These are phyloP conservation scores for Huiozyma sinensis DNA, from an alignment of 805 yeast species.

Conservation along the genomic window DNA sequence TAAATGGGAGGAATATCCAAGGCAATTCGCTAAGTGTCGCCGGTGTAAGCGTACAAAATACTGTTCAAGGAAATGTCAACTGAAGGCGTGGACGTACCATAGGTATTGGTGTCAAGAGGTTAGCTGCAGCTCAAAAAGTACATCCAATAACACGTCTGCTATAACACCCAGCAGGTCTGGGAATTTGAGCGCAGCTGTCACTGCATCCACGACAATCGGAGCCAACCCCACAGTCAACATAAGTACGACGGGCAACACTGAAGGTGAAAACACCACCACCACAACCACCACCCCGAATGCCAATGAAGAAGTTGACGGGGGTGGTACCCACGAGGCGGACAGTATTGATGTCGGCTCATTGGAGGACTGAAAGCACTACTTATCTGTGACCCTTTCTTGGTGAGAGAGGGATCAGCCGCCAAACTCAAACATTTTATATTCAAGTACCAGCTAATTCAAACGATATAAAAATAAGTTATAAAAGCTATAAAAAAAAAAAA, in stretches of 20 bases:
- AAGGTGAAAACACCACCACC: neutral
- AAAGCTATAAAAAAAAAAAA: neutral
- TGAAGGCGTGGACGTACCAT: constrained; percentile 86
- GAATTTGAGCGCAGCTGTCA: neutral
- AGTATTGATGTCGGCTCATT: too few species aligned
- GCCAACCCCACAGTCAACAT: too few species aligned
- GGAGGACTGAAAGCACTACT: too few species aligned
- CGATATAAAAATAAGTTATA: constrained; percentile 3
- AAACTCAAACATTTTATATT: neutral
- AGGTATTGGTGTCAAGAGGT: constrained; percentile 80
- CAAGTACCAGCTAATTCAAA: constrained; percentile 30
- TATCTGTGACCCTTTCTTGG: too few species aligned
- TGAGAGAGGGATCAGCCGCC: too few species aligned
- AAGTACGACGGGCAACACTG: neutral
- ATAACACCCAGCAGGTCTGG: too few species aligned
- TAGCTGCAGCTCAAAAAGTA: constrained; percentile 20
- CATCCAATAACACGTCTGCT: constrained; percentile 7
- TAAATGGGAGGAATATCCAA: constrained; percentile 81
- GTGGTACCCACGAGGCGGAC: too few species aligned
- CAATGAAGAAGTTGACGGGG: too few species aligned
- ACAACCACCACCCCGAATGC: neutral
- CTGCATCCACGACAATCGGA: neutral
- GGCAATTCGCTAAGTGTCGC: constrained; percentile 91
- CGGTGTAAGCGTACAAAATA: constrained; percentile 91
- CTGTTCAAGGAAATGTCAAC: constrained; percentile 86